These are phyloP conservation scores for Fusarium verticillioides DNA, from an alignment of 2,329 filamentous ascomycete genomes.

Conservation along the genomic window DNA sequence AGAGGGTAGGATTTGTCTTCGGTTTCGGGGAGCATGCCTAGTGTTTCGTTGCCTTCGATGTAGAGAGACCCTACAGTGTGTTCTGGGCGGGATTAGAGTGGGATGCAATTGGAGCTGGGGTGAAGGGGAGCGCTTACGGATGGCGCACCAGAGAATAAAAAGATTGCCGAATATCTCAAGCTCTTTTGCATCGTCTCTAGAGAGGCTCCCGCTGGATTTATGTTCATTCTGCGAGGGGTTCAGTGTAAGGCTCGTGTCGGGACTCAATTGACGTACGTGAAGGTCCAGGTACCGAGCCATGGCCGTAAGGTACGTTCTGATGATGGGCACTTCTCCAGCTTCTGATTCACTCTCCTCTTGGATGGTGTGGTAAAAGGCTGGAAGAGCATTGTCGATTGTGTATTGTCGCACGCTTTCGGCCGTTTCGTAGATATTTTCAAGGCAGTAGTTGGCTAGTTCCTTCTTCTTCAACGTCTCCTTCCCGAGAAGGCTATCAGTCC, in stretches of 20 bases:
- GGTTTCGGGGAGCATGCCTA: constrained; percentile 53
- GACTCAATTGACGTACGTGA: constrained; percentile 24
- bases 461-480: constrained; percentile 42
- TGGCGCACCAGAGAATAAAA: constrained; percentile 59
- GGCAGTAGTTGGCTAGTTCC: constrained; percentile 54
- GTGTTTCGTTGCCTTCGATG: constrained; percentile 53
- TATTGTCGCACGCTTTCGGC: constrained; percentile 51
- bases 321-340: constrained; percentile 18
- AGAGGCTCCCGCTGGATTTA: not conserved
- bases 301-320: constrained; percentile 36
- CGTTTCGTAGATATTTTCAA: constrained; percentile 52
- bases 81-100: constrained; percentile 45
- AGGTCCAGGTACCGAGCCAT: constrained; percentile 40
- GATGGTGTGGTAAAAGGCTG: constrained; percentile 40
- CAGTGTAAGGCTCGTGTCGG: not conserved
- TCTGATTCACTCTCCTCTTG: constrained; percentile 19
- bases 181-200: constrained; percentile 40
- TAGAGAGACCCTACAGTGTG: constrained; percentile 58
- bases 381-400: constrained; percentile 46
- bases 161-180: constrained; percentile 53
- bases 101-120: not conserved
- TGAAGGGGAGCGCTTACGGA: constrained; percentile 51
- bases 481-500: constrained; percentile 47
- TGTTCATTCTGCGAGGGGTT: not conserved
- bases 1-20: constrained; percentile 53